phyloP scores from a whole-genome alignment of 1,139 yeast genomes.

The Saccharomyces pastorianus region DNA sequence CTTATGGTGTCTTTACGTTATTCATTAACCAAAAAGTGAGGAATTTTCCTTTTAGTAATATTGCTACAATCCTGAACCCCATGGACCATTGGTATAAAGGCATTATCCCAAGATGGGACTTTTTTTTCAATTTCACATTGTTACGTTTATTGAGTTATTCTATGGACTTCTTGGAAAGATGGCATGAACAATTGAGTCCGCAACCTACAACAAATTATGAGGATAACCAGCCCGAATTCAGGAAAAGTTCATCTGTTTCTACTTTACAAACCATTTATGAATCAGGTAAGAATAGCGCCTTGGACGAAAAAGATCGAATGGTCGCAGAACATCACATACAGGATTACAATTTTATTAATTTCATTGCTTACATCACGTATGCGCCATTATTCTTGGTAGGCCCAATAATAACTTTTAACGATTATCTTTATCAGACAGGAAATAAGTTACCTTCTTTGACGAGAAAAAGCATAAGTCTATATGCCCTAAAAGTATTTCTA shows the following conservation, averaged over 20 bases:
- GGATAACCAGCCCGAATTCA: constrained; percentile 6
- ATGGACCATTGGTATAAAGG: constrained; percentile 61
- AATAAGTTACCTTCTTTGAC: constrained; percentile 46
- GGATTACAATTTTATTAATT: constrained; percentile 57
- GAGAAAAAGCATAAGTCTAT: constrained; percentile 45
- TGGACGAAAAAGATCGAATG: constrained; percentile 60
- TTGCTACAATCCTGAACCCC: constrained; percentile 34
- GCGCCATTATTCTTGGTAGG: constrained; percentile 93
- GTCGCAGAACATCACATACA: constrained; percentile 49
- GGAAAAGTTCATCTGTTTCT: constrained; percentile 17
- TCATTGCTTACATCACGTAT: constrained; percentile 68
- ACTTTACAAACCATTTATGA: constrained; percentile 26
- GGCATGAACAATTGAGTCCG: background rate
- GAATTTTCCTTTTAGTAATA: constrained; percentile 42
- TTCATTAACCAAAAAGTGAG: constrained; percentile 69
- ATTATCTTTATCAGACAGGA: constrained; percentile 62
- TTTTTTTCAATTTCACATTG: constrained; percentile 82
- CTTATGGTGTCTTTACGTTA: constrained; percentile 64
- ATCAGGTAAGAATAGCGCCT: constrained; percentile 18
- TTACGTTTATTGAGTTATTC: constrained; percentile 78
- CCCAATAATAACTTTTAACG: constrained; percentile 88
- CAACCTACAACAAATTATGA: background rate
- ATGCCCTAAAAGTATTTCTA: constrained; percentile 58
- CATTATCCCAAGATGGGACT: constrained; percentile 87
- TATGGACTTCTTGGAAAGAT: constrained; percentile 51